Base-by-base conservation (phyloP, 257 asterid species). In the Penstemon eatonii region DNA sequence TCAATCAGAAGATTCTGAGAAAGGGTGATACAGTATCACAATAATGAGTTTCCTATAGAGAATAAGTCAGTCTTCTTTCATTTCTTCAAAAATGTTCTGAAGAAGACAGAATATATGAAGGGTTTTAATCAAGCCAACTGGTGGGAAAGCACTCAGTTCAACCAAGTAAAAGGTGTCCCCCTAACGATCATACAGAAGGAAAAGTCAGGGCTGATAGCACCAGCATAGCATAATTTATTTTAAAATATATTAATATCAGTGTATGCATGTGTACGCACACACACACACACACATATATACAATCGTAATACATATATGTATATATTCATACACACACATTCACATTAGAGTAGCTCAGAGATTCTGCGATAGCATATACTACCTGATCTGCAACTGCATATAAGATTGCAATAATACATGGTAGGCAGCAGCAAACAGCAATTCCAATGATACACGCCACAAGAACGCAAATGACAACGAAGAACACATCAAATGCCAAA, bases 341-440 rank as follows among this genome's bases (percentile, higher is more conserved):
- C 3, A 49, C 4, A 10, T 13, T 3, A 49, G 33, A 58, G 45
- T 4, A 37, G 50, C 15, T n/a, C 39, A 3, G 46, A 60, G 39
- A 33, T 58, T 44, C 10, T 45, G 85, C 50, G 75, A 46, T 7
- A 45, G 19, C n/a, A 49, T n/a, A 45, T 68, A 57, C 63, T 77
- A 94, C 99, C 99, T 94, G 97, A 63, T 94, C 99, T 19, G 96
- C 96, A 62, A 94, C 95, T 5, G 97, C 97, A 78, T 90, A 91
- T 76, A 94, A 82, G 74, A 94, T 81, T 47, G 97, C 99, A 70
- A 94, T 90, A 44, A 94, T 94, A 73, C 99, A 94, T 12, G 99
- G 99, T 39, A 94, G 84, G 73, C 99, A 80, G 76, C 90, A 83
- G 71, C 92, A 80, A 70, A 79, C 96, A 69, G 96, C 96, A 65